Conservation (phyloP, 2,329 filamentous ascomycete genomes). For the Chaetomiaceae sp. region DNA sequence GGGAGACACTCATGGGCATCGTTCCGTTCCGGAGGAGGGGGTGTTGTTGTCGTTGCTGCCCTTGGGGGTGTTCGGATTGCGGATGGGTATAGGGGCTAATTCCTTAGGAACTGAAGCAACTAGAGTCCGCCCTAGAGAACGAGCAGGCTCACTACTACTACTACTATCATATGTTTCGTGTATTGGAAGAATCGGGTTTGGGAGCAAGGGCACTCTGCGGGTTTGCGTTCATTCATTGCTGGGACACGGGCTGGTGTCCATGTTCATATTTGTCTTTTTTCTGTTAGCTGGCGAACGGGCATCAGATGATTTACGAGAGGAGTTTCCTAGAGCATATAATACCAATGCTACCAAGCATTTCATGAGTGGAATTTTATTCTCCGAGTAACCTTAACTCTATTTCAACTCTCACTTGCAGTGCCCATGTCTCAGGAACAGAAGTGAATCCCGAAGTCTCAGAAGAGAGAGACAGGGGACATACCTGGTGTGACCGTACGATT, state of each 20-base stretch:
- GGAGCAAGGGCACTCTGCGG: not conserved
- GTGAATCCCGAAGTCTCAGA: no score
- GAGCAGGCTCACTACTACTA: not conserved
- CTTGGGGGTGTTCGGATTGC: slow-evolving; percentile 1
- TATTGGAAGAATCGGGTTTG: slow-evolving; percentile 1
- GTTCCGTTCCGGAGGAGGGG: not conserved
- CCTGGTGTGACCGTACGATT: no score
- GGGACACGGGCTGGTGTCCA: not conserved
- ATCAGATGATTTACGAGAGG: not conserved
- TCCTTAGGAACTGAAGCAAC: slow-evolving; percentile 31
- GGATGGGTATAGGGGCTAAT: slow-evolving; percentile 27
- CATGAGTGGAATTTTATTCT: no score
- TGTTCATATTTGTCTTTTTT: no score
- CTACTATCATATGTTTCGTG: not conserved
- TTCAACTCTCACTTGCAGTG: no score
- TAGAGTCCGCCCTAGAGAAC: slow-evolving; percentile 16
- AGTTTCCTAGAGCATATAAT: not conserved
- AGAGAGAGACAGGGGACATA: no score
- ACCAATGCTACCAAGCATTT: slow-evolving; percentile 4
- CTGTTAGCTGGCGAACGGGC: slow-evolving; percentile 8
- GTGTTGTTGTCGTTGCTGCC: not conserved
- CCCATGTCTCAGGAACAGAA: no score
- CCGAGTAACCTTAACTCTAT: no score
- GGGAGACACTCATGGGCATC: slow-evolving; percentile 4
- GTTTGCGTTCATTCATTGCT: slow-evolving; percentile 3